Evolutionary conservation across 1,284 basidiomycete genomes (phyloP).

Genomic region (Sporisorium reilianum): DNA sequence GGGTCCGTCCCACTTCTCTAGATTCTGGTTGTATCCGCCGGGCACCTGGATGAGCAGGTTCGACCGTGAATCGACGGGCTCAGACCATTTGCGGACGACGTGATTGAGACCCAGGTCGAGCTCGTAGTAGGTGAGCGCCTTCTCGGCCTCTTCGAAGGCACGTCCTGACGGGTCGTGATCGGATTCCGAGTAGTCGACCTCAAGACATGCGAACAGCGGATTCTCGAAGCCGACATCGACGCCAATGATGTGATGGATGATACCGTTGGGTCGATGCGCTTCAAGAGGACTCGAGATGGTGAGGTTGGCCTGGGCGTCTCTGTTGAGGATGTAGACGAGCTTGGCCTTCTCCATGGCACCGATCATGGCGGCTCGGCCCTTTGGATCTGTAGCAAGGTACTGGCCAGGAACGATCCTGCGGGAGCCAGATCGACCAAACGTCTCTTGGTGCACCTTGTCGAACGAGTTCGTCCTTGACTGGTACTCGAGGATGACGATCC

Average conservation of each 20-base stretch:
- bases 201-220: constrained; percentile 66
- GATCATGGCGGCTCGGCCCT: constrained; percentile 67
- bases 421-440: constrained; percentile 66
- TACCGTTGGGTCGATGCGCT: constrained; percentile 61
- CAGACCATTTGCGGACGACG: constrained; percentile 67
- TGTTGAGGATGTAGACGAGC: constrained; percentile 67
- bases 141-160: constrained; percentile 57
- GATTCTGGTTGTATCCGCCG: constrained; percentile 66
- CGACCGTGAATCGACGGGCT: constrained; percentile 60
- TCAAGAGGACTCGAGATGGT: constrained; percentile 68
- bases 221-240: constrained; percentile 69
- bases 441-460: constrained; percentile 65
- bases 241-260: constrained; percentile 65
- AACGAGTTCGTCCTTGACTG: constrained; percentile 57
- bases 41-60: constrained; percentile 66
- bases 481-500: constrained; percentile 67
- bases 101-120: constrained; percentile 69
- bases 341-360: constrained; percentile 67
- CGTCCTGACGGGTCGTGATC: constrained; percentile 65
- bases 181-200: constrained; percentile 67
- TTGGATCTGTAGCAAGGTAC: constrained; percentile 67
- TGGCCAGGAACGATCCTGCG: constrained; percentile 67
- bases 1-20: constrained; percentile 67
- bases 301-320: constrained; percentile 67
- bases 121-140: constrained; percentile 68